phyloP scores from a whole-genome alignment of 1,284 basidiomycete species.

The Irpex sp. region DNA sequence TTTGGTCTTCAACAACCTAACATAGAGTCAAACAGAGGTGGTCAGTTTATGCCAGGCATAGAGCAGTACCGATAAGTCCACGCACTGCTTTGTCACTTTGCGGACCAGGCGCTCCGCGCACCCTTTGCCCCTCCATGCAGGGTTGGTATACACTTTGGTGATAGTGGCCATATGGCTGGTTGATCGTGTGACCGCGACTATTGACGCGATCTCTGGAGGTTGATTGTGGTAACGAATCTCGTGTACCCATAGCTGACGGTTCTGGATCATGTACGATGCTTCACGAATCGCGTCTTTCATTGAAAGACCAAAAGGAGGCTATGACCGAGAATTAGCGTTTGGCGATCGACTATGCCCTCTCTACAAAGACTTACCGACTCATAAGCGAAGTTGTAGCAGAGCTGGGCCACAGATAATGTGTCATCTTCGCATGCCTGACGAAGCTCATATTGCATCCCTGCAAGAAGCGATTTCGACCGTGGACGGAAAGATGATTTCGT shows the following conservation, averaged over 20 bases:
- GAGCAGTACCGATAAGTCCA: slow-evolving; percentile 6
- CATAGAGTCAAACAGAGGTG: neutral
- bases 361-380: slow-evolving; percentile 43
- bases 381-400: slow-evolving; percentile 54
- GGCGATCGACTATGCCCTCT: neutral
- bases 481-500: slow-evolving; percentile 39
- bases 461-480: slow-evolving; percentile 20
- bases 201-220: slow-evolving; percentile 47
- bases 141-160: slow-evolving; percentile 63
- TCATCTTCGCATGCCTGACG: slow-evolving; percentile 45
- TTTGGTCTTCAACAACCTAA: slow-evolving; percentile 33
- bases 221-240: slow-evolving; percentile 29
- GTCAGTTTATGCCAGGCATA: neutral
- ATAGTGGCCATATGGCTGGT: slow-evolving; percentile 51
- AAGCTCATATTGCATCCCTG: slow-evolving; percentile 32
- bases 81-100: slow-evolving; percentile 47
- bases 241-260: slow-evolving; percentile 59
- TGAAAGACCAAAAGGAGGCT: slow-evolving; percentile 55
- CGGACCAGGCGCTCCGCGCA: slow-evolving; percentile 58
- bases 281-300: slow-evolving; percentile 41
- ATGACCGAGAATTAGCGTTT: slow-evolving; percentile 5
- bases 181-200: slow-evolving; percentile 61
- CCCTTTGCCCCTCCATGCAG: slow-evolving; percentile 42
- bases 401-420: slow-evolving; percentile 35
- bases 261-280: slow-evolving; percentile 45